These are phyloP conservation scores for Malus hybrid DNA, from an alignment of 331 rosid species.

Conservation along the genomic window DNA sequence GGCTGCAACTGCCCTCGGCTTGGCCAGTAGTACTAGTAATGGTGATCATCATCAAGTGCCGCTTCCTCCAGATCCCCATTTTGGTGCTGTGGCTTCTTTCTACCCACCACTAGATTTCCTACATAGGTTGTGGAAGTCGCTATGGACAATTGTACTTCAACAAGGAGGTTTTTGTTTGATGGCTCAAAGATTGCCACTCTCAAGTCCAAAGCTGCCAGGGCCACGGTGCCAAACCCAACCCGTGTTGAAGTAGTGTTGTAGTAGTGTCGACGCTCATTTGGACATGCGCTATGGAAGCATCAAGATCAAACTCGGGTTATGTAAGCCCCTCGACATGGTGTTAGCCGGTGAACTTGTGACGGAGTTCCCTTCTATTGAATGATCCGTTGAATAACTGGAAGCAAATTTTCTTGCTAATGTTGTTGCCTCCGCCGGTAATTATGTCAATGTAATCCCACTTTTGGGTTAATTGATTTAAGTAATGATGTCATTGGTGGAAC, in stretches of 20 bases:
- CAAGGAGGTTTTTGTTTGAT: constrained; percentile 18
- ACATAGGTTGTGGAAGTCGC: not conserved
- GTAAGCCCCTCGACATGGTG: not conserved
- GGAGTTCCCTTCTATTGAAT: too few relatives aligned
- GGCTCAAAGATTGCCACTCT: constrained; percentile 5
- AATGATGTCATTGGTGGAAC: too few relatives aligned
- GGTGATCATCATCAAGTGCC: too few relatives aligned
- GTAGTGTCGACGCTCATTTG: constrained; percentile 21
- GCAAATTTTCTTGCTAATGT: too few relatives aligned
- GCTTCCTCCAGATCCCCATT: not conserved
- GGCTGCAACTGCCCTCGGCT: not conserved
- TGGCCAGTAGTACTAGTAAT: not conserved
- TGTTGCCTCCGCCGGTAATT: too few relatives aligned
- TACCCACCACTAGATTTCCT: not conserved
- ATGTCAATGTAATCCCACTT: too few relatives aligned
- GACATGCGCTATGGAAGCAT: constrained; percentile 8
- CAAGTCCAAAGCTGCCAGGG: not conserved
- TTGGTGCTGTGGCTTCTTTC: not conserved
- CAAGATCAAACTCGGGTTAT: not conserved
- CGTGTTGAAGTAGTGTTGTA: constrained; percentile 8
- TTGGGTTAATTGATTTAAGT: too few relatives aligned
- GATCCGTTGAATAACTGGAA: too few relatives aligned
- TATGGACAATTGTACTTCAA: not conserved
- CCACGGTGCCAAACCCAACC: not conserved
- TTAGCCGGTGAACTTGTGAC: not conserved